Base-by-base conservation (phyloP, 176 grass and related monocot species). In the Cenchrus fungigraminus region DNA sequence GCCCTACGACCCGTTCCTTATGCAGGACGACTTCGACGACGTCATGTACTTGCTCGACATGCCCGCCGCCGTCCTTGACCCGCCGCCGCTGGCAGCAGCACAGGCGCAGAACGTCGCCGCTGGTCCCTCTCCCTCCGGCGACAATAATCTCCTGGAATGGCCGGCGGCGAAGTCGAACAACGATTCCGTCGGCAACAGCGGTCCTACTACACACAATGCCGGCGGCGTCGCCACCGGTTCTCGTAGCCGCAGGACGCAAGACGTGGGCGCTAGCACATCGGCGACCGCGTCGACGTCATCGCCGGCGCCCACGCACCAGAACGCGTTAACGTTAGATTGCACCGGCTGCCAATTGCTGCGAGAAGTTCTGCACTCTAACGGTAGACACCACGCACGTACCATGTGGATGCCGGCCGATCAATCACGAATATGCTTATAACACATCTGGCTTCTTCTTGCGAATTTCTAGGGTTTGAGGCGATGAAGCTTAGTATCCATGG, bases 321-420 rank as follows among this genome's bases (percentile, higher is more conserved):
- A 42, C 47, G 17, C 42, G 9, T 56, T 94, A 37, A 87, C 42
- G 9, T 56, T 94, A 37, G 89, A 88, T 53, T 90, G 90, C 74
- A 86, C 79, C 2, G 74, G 71, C 14, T 95, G 90, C 83, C 85
- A 90, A 20, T 8, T 92, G 14, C 76, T 95, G 42, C 82, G 92
- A 78, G 87, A 90, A 87, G 69, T 94, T 25, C 5, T 88, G 67
- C 93, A 95, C 19, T 77, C 73, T 7, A 87, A 95, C 45, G 93
- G 92, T 94, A 57, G 0, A 31, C 12, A 46, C 37, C 37, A 46
- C 45, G 2, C 20, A 44, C 10, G 2, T 2, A 37, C 13, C 1
- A 42, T 9, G 17, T 22, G 9, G 2, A 70, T 40, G 51, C 53
- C 32, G 65, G 51, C 53, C 32, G 65, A 58, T 82, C 51, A 8